Base-by-base conservation (phyloP, 2,329 filamentous ascomycete genomes). In the Blastomyces parvus region DNA sequence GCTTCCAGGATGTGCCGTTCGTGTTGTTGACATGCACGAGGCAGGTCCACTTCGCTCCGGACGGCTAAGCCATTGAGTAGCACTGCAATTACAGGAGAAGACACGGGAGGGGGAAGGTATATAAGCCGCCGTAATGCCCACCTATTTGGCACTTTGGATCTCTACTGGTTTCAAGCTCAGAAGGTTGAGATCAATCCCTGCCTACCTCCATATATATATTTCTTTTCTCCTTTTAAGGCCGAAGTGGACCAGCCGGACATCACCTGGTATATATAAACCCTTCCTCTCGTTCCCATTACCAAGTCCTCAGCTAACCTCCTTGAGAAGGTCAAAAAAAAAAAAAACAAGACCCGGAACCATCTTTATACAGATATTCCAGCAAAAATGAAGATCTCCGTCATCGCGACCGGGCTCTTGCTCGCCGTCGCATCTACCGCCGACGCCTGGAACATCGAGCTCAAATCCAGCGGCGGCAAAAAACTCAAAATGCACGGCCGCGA, bases 351-450 rank as follows among this genome's bases (percentile, higher is more conserved):
- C 44, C 44, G 44, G 44, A 50, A 27, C 48, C 13, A 19, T n/a
- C 17, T 27, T 13, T 5, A 50, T n/a, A 36, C 11, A 50, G 7
- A 50, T 33, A 33, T 7, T n/a, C 14, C 27, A 19, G 9, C 27
- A 30, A 59, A 25, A n/a, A 59, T 59, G 57, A 59, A 44, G 57
- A n/a, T 59, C n/a, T 42, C 57, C 11, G 8, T 59, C 42, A 17
- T 59, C 36, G 36, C 42, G 2, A 59, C 57, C 22, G 36, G 57
- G 17, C 42, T 59, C n/a, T 11, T 59, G 4, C 27, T 55, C 30
- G 52, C 52, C 57, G 9, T 44, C 22, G 57, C 57, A 27, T 42
- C 57, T 19, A 38, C 36, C 57, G 3, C 30, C 2, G 57, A 19
- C 3, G 57, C 57, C 2, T 59, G 57, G 57, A 59, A 19, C 22